Evolutionary conservation across 805 yeast genomes (phyloP).

Genomic region (Hagleromyces aurorensis): DNA sequence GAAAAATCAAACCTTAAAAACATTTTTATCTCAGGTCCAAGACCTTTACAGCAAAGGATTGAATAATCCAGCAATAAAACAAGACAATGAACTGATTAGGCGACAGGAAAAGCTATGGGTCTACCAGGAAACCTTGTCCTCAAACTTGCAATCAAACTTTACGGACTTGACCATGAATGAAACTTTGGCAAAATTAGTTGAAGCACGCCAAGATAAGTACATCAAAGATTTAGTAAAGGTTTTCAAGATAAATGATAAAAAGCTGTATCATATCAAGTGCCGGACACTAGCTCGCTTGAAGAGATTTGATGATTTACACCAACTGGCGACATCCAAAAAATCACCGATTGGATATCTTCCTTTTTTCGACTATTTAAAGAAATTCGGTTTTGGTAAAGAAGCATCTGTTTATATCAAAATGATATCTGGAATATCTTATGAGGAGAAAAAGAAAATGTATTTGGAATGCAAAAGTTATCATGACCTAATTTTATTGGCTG

Average conservation of each 20-base stretch:
- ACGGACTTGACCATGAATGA: slow-evolving; percentile 38
- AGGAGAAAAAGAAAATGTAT: slow-evolving; percentile 43
- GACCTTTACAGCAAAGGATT: slow-evolving; percentile 23
- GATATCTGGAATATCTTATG: slow-evolving; percentile 39
- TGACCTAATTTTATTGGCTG: slow-evolving; percentile 35
- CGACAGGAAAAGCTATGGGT: slow-evolving; percentile 39
- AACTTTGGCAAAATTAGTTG: slow-evolving; percentile 40
- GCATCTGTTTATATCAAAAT: slow-evolving; percentile 53
- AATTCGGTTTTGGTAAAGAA: slow-evolving; percentile 47
- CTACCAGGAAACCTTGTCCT: slow-evolving; percentile 39
- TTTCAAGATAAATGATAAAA: slow-evolving; percentile 50
- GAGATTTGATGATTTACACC: slow-evolving; percentile 49
- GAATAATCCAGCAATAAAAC: slow-evolving; percentile 13
- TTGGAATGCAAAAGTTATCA: slow-evolving; percentile 44
- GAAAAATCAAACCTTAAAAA: slow-evolving; percentile 29
- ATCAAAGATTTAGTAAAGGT: slow-evolving; percentile 44
- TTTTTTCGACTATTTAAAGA: slow-evolving; percentile 47
- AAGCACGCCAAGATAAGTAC: slow-evolving; percentile 40
- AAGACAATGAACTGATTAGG: slow-evolving; percentile 27
- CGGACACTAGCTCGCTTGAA: slow-evolving; percentile 39
- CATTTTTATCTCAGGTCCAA: slow-evolving; percentile 30
- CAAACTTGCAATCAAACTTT: slow-evolving; percentile 36
- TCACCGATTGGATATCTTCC: slow-evolving; percentile 69
- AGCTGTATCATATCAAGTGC: slow-evolving; percentile 47
- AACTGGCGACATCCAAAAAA: slow-evolving; percentile 42